phyloP scores from a whole-genome alignment of 371 early-diverging fungal species.

The Syncephalastrum monosporum region DNA sequence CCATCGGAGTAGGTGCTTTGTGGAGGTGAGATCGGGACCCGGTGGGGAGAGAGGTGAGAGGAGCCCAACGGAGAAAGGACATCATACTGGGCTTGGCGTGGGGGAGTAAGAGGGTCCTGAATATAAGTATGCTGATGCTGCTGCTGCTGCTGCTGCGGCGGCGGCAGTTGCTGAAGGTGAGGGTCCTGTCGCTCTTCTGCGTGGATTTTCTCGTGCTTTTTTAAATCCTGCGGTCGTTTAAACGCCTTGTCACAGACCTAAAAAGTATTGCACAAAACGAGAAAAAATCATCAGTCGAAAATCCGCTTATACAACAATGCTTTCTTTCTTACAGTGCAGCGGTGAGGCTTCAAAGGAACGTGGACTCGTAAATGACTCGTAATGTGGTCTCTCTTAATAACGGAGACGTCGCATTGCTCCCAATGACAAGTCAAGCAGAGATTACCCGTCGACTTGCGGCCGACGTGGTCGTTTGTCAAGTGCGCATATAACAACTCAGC shows the following conservation, averaged over 20 bases:
- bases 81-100: conserved; percentile 10
- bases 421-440: conserved; percentile 87
- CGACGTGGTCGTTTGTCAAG: conserved; percentile 85
- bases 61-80: conserved; percentile 11
- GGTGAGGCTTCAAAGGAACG: conserved; percentile 87
- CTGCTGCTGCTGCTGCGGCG: not conserved
- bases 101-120: conserved; percentile 18
- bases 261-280: not conserved
- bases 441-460: conserved; percentile 86
- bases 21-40: conserved; percentile 27
- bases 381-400: conserved; percentile 90
- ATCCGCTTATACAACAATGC: not conserved
- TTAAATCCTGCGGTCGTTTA: conserved; percentile 88
- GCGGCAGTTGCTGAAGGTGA: not conserved
- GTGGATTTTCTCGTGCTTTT: conserved; percentile 86
- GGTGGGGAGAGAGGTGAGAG: conserved; percentile 13
- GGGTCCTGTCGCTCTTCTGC: conserved; percentile 41
- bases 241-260: conserved; percentile 75
- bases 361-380: conserved; percentile 92
- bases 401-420: conserved; percentile 75
- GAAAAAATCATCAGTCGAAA: not conserved
- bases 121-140: conserved; percentile 4
- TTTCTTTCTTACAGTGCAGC: conserved; percentile 55
- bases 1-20: conserved; percentile 33
- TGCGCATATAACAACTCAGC: conserved; percentile 83